These are phyloP conservation scores for Phaeosphaeriaceae sp. DNA, from an alignment of 2,329 filamentous ascomycete species.

Conservation along the genomic window DNA sequence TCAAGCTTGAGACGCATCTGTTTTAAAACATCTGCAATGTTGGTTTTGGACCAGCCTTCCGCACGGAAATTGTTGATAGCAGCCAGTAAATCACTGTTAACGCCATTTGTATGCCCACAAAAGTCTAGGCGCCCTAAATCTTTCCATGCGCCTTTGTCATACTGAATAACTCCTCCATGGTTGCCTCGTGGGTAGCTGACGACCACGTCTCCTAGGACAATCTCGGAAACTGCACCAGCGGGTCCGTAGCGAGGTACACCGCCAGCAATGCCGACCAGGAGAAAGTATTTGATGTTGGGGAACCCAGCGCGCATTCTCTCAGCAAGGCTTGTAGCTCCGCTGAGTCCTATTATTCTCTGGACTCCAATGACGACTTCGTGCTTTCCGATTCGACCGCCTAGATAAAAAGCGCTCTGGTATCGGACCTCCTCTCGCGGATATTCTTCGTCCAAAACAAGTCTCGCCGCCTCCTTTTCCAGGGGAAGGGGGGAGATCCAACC, in stretches of 20 bases:
- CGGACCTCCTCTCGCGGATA: conserved; percentile 19
- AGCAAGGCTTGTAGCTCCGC: conserved; percentile 9
- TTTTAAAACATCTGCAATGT: conserved; percentile 12
- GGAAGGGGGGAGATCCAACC: conserved; percentile 45
- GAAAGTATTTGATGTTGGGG: conserved; percentile 18
- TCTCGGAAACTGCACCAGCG: conserved; percentile 14
- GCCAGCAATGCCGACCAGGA: conserved; percentile 27
- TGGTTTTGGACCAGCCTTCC: conserved; percentile 9
- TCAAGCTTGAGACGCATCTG: conserved; percentile 20
- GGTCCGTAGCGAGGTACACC: conserved; percentile 24
- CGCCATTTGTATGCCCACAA: conserved; percentile 14
- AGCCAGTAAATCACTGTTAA: conserved; percentile 11
- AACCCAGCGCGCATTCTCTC: conserved; percentile 16
- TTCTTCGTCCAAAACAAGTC: conserved; percentile 36
- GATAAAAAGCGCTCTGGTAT: conserved; percentile 5
- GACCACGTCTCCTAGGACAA: conserved; percentile 30
- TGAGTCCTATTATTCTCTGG: conserved; percentile 7
- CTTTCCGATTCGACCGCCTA: conserved; percentile 13
- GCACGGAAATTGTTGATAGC: conserved; percentile 14
- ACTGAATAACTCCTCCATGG: conserved; percentile 26
- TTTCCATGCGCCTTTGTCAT: conserved; percentile 23
- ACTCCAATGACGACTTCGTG: conserved; percentile 18
- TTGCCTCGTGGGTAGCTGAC: conserved; percentile 23
- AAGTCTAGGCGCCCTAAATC: conserved; percentile 15
- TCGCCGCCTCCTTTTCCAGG: conserved; percentile 37